Conservation (phyloP, 345 rosid genomes). For the Mallotus nudiflorus region DNA sequence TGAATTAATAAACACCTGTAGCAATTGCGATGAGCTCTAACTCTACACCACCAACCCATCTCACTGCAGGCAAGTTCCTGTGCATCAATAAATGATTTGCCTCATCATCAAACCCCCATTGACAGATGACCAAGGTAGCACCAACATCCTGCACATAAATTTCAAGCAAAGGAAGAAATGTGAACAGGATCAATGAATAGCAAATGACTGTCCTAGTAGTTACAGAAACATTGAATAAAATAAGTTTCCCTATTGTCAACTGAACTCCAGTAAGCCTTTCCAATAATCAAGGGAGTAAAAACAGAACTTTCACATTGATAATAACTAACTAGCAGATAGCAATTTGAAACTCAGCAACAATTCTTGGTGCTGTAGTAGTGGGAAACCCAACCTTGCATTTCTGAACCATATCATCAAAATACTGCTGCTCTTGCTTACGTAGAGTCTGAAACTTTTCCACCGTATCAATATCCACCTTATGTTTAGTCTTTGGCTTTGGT, state of each 20-base stretch:
- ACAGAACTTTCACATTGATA: not conserved
- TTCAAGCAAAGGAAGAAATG: not conserved
- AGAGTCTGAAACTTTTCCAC: constrained; percentile 94
- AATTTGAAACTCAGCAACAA: constrained; percentile 1
- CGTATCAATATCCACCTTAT: constrained; percentile 96
- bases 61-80: constrained; percentile 93
- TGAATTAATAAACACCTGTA: constrained; percentile 54
- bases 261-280: not conserved
- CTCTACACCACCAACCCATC: constrained; percentile 99
- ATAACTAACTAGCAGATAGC: not conserved
- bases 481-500: constrained; percentile 97
- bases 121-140: constrained; percentile 95
- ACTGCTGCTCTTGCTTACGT: constrained; percentile 87
- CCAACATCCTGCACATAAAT: constrained; percentile 77
- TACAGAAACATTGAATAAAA: constrained; percentile 3
- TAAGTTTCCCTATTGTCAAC: too few species aligned
- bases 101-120: constrained; percentile 99
- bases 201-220: not conserved
- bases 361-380: not conserved
- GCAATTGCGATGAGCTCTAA: constrained; percentile 97
- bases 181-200: not conserved
- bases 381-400: constrained; percentile 67
- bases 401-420: constrained; percentile 96
- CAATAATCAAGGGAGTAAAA: not conserved
- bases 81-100: constrained; percentile 97